Base-by-base conservation (phyloP, 441 rosid species). In the Mallotus repandus region DNA sequence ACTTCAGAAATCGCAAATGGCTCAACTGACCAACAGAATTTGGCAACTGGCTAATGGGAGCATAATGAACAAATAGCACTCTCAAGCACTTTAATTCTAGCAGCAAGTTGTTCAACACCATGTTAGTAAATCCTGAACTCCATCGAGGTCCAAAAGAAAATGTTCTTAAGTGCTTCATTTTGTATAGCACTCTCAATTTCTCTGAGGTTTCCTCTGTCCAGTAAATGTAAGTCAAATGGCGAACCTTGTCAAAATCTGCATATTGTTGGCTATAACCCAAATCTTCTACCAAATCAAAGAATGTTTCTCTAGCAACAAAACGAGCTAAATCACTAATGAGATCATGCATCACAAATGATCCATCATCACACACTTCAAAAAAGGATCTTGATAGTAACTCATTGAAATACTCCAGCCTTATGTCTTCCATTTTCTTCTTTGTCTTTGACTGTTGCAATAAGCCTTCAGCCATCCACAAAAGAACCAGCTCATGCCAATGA, bases 271-370 rank as follows among this genome's bases (percentile, higher is more conserved):
- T 16, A 53, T 2, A 7, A 10, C 6, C 55, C 13, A 21, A 3
- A 9, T 66, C 63, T 60, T 66, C 74, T 12, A 54, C 77, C 21
- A 62, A 60, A 4, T 71, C 61, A 49, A 63, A 29, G 68, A 52
- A 69, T 46, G 35, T 35, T 22, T 78, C 69, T 60, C 73, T 46
- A 1, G 74, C 41, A 2, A 81, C 61, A 35, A 55, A 76, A 45
- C 66, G 62, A 8, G 84, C 80, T 29, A 75, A 69, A 25, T 78
- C 77, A 54, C 70, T 14, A 18, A 78, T 73, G 22, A 78, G 78
- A 57, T 74, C 70, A 57, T 82, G 82, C 82, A 81, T 81, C 41
- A 69, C 56, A 35, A 21, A 60, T n/a, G 14, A n/a, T 32, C 35
- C 16, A 0, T n/a, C 16, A 25, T 46, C 14, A 5, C 19, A 32